These are phyloP conservation scores for Panicum virgatum DNA, from an alignment of 202 grass and related monocot genomes.

Conservation along the genomic window DNA sequence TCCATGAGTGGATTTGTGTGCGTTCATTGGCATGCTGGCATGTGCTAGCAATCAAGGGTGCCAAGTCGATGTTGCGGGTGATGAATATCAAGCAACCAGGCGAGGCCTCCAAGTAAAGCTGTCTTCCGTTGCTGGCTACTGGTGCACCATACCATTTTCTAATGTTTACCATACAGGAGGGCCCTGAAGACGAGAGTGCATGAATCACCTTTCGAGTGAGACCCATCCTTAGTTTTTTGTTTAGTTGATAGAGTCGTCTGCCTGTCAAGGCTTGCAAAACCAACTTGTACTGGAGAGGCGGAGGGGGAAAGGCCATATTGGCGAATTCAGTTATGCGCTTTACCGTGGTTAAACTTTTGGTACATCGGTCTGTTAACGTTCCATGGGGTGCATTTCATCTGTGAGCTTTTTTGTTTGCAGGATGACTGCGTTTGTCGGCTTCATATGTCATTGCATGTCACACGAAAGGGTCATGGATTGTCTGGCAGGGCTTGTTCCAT, in stretches of 20 bases:
- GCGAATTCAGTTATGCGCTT: slow-evolving; percentile 27
- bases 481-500: not conserved
- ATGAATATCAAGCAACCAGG: slow-evolving; percentile 7
- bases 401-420: not conserved
- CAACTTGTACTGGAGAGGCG: slow-evolving; percentile 22
- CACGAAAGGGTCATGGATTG: not conserved
- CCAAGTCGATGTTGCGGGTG: not conserved
- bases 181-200: not conserved
- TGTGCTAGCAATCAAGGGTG: not conserved
- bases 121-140: slow-evolving; percentile 6
- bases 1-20: not conserved
- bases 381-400: not conserved
- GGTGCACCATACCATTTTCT: slow-evolving; percentile 9
- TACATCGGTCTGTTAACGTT: not conserved
- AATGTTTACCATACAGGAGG: slow-evolving; percentile 17
- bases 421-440: not conserved
- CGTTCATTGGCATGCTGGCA: not conserved
- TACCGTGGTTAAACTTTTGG: slow-evolving; percentile 1
- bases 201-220: not conserved
- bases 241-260: slow-evolving; percentile 25
- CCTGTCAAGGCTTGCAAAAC: slow-evolving; percentile 12
- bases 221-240: slow-evolving; percentile 22
- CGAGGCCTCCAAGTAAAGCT: slow-evolving; percentile 14
- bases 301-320: slow-evolving; percentile 13
- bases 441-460: not conserved